Evolutionary conservation across 2,329 filamentous ascomycete genomes (phyloP).

Genomic region (Botrytis fragariae): DNA sequence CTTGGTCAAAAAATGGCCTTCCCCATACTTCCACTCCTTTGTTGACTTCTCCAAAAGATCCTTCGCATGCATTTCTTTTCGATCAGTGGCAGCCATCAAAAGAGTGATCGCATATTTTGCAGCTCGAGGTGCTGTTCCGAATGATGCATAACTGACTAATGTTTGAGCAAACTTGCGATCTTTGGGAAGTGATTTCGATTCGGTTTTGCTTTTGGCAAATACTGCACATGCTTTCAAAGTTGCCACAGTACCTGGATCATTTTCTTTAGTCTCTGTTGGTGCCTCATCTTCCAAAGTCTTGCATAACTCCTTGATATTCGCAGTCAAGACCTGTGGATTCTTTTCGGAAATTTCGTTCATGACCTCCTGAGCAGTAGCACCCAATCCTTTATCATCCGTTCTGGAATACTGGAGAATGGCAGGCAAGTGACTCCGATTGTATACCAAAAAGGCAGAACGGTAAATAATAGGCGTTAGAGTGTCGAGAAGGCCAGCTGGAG

Average conservation of each 20-base stretch:
- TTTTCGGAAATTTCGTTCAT: slow-evolving; percentile 87
- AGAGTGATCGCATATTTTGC: slow-evolving; percentile 95
- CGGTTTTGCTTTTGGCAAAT: slow-evolving; percentile 77
- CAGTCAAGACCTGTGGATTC: slow-evolving; percentile 87
- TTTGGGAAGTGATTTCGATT: slow-evolving; percentile 75
- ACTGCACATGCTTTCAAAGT: slow-evolving; percentile 91
- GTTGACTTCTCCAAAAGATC: slow-evolving; percentile 76
- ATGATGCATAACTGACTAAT: slow-evolving; percentile 77
- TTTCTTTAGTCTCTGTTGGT: slow-evolving; percentile 64
- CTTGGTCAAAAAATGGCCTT: slow-evolving; percentile 71
- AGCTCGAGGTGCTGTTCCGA: slow-evolving; percentile 75
- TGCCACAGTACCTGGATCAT: slow-evolving; percentile 76
- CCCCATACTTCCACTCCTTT: slow-evolving; percentile 70
- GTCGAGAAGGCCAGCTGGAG: slow-evolving; percentile 64
- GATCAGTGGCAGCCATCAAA: slow-evolving; percentile 68
- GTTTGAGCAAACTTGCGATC: slow-evolving; percentile 80
- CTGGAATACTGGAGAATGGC: slow-evolving; percentile 86
- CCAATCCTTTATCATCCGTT: slow-evolving; percentile 76
- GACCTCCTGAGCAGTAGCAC: slow-evolving; percentile 78
- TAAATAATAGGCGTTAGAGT: slow-evolving; percentile 82
- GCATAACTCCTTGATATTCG: slow-evolving; percentile 87
- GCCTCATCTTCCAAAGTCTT: slow-evolving; percentile 79
- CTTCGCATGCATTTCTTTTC: slow-evolving; percentile 80
- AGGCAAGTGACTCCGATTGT: slow-evolving; percentile 91
- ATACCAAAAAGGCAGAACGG: slow-evolving; percentile 77